These are phyloP conservation scores for Penicillium robsamsonii DNA, from an alignment of 495 filamentous ascomycete genomes.

Conservation along the genomic window DNA sequence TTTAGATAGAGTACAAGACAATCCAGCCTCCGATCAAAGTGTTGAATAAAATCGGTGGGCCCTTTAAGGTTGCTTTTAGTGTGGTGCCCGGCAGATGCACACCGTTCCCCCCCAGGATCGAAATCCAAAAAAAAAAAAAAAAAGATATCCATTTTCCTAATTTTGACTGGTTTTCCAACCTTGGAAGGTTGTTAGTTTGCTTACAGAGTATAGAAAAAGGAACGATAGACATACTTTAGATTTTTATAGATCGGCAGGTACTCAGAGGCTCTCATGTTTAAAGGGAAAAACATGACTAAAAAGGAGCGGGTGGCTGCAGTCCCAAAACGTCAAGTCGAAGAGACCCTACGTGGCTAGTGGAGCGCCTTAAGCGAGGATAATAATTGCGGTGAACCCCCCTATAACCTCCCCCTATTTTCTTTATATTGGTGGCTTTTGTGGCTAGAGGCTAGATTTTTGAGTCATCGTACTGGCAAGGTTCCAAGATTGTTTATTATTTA, in stretches of 20 bases:
- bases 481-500: too few relatives aligned
- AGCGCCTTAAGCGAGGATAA: slow-evolving; percentile 18
- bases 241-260: slow-evolving; percentile 4
- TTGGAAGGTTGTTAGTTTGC: not conserved
- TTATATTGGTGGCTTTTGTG: slow-evolving; percentile 2
- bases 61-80: slow-evolving; percentile 33
- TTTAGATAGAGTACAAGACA: not conserved
- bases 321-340: slow-evolving; percentile 21
- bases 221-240: not conserved
- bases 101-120: slow-evolving; percentile 13
- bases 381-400: slow-evolving; percentile 15
- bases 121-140: not conserved
- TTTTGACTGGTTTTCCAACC: not conserved
- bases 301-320: slow-evolving; percentile 26
- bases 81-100: slow-evolving; percentile 29
- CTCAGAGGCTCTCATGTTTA: slow-evolving; percentile 2
- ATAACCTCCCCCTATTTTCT: slow-evolving; percentile 1
- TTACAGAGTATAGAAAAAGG: not conserved
- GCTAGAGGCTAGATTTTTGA: not conserved
- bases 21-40: not conserved
- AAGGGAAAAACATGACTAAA: slow-evolving; percentile 1
- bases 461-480: too few relatives aligned
- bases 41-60: slow-evolving; percentile 12
- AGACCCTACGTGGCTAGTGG: slow-evolving; percentile 16
- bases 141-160: not conserved